Evolutionary conservation across 2,329 filamentous ascomycete species (phyloP).

Genomic region (Aspergillus viridinutans): DNA sequence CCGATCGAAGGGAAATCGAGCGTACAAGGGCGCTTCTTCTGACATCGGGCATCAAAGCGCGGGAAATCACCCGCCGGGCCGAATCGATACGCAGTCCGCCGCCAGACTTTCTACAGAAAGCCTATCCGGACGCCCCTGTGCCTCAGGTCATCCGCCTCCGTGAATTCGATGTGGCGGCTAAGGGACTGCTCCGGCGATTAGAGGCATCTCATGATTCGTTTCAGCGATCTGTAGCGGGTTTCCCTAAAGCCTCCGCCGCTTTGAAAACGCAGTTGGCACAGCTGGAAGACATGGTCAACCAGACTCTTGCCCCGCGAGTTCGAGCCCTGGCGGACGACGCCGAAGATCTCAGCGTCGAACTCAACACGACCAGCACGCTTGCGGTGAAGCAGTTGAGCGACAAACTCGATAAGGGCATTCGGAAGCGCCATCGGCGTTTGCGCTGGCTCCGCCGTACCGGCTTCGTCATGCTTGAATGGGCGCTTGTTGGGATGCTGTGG

Average conservation of each 20-base stretch:
- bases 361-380: constrained; percentile 72
- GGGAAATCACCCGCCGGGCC: constrained; percentile 68
- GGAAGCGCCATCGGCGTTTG: constrained; percentile 69
- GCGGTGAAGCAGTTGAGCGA: constrained; percentile 78
- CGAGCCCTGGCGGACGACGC: constrained; percentile 70
- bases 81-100: constrained; percentile 42
- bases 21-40: constrained; percentile 73
- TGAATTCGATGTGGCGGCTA: constrained; percentile 52
- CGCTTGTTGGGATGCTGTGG: constrained; percentile 86
- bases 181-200: constrained; percentile 47
- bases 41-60: constrained; percentile 84
- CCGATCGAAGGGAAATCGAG: constrained; percentile 71
- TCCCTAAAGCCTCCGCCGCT: constrained; percentile 43
- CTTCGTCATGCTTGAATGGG: constrained; percentile 83
- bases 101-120: constrained; percentile 32
- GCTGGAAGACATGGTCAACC: constrained; percentile 45
- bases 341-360: constrained; percentile 70
- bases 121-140: constrained; percentile 28
- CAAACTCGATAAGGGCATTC: constrained; percentile 63
- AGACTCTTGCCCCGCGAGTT: constrained; percentile 55
- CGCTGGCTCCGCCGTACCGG: constrained; percentile 71
- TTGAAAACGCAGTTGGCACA: constrained; percentile 42
- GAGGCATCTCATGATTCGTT: constrained; percentile 44
- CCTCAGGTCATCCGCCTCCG: constrained; percentile 44
- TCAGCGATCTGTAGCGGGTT: constrained; percentile 42